phyloP scores from a whole-genome alignment of 805 yeast species.

The Candida awuae region DNA sequence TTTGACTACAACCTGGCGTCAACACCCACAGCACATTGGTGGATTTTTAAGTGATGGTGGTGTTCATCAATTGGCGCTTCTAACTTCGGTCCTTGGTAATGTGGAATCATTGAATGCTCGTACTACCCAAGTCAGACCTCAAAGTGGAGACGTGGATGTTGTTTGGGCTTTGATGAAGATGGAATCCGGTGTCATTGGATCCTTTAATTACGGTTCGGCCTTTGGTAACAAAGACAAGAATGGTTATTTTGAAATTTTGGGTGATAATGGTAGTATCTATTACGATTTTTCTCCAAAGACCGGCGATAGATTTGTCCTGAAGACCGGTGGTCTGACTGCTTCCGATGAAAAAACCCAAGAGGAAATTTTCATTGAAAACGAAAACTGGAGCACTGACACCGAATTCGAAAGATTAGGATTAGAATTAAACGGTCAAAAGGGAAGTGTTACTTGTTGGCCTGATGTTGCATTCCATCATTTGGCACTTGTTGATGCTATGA shows the following conservation, averaged over 20 bases:
- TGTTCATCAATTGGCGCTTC: slow-evolving; percentile 85
- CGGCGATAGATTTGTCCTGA: slow-evolving; percentile 31
- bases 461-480: slow-evolving; percentile 84
- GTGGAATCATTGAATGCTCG: slow-evolving; percentile 65
- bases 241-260: slow-evolving; percentile 62
- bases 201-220: slow-evolving; percentile 81
- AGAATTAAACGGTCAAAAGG: slow-evolving; percentile 21
- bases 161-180: slow-evolving; percentile 60
- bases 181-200: slow-evolving; percentile 61
- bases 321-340: slow-evolving; percentile 45
- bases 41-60: slow-evolving; percentile 94
- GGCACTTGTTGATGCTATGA: slow-evolving; percentile 80
- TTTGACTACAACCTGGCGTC: slow-evolving; percentile 75
- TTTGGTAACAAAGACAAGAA: slow-evolving; percentile 75
- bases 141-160: slow-evolving; percentile 77
- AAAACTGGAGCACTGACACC: slow-evolving; percentile 32
- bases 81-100: slow-evolving; percentile 74
- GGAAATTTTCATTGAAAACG: slow-evolving; percentile 36
- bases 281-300: slow-evolving; percentile 56
- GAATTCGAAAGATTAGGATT: slow-evolving; percentile 45
- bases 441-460: slow-evolving; percentile 39
- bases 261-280: slow-evolving; percentile 66
- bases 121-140: slow-evolving; percentile 67
- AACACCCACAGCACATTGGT: slow-evolving; percentile 84
- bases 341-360: slow-evolving; percentile 38